These are phyloP conservation scores for Paraleonurus japonicus DNA, from an alignment of 257 asterid species.

Conservation along the genomic window DNA sequence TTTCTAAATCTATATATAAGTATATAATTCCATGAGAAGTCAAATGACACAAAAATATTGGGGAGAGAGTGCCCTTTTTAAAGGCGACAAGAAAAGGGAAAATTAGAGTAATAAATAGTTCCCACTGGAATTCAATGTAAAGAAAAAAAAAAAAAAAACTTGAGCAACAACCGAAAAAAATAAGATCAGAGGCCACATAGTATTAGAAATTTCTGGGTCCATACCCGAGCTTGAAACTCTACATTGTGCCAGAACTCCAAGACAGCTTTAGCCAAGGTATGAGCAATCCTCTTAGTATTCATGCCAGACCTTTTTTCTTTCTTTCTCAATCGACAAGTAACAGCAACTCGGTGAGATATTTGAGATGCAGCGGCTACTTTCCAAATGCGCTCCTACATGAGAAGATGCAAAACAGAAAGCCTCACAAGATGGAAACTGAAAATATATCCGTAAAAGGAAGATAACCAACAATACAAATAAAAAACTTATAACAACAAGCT, in stretches of 20 bases:
- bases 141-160: neutral
- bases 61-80: neutral
- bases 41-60: constrained; percentile 1
- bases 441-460: neutral
- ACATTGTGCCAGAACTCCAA: constrained; percentile 82
- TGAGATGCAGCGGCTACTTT: constrained; percentile 72
- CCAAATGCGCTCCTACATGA: constrained; percentile 87
- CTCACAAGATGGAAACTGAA: constrained; percentile 11
- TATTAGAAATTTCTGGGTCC: constrained; percentile 1
- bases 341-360: constrained; percentile 54
- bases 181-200: neutral
- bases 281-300: constrained; percentile 66
- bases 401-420: constrained; percentile 27
- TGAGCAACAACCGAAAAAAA: constrained; percentile 15
- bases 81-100: neutral
- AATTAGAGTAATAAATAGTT: neutral
- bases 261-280: constrained; percentile 70
- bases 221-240: constrained; percentile 45
- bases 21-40: neutral
- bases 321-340: constrained; percentile 49
- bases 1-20: neutral
- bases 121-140: constrained; percentile 7
- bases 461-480: neutral
- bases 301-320: constrained; percentile 38
- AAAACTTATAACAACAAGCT: neutral